These are phyloP conservation scores for Leishmania braziliensis DNA, from an alignment of 208 protist genomes.

Conservation along the genomic window DNA sequence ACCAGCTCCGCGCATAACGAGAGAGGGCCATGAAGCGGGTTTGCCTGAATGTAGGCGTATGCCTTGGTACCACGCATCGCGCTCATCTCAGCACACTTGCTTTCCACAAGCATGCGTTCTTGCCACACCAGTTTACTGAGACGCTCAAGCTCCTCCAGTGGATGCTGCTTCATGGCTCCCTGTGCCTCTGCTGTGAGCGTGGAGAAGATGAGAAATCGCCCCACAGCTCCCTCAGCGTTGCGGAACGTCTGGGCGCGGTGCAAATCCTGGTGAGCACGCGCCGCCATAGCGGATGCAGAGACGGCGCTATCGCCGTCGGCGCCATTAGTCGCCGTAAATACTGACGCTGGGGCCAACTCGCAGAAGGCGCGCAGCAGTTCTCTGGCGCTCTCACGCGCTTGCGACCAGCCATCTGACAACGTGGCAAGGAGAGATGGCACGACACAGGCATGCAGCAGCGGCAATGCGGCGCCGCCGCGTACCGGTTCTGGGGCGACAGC, in stretches of 20 bases:
- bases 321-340: conserved; percentile 28
- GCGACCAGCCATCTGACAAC: conserved; percentile 78
- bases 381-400: conserved; percentile 48
- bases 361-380: conserved; percentile 58
- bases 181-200: conserved; percentile 16
- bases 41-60: conserved; percentile 55
- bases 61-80: conserved; percentile 35
- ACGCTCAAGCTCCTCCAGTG: conserved; percentile 27
- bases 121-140: conserved; percentile 16
- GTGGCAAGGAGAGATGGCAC: conserved; percentile 54
- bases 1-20: conserved; percentile 70
- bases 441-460: conserved; percentile 35
- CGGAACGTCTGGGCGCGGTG: conserved; percentile 53
- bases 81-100: conserved; percentile 34
- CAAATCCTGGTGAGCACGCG: conserved; percentile 34
- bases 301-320: neutral
- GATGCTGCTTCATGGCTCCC: conserved; percentile 6
- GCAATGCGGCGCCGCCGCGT: conserved; percentile 1
- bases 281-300: neutral
- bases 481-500: neutral
- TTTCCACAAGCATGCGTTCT: conserved; percentile 30
- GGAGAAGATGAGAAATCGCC: conserved; percentile 51
- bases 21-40: conserved; percentile 71
- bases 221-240: conserved; percentile 71
- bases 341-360: conserved; percentile 30